Evolutionary conservation across 805 yeast species (phyloP).

Genomic region (Suhomyces sp.): DNA sequence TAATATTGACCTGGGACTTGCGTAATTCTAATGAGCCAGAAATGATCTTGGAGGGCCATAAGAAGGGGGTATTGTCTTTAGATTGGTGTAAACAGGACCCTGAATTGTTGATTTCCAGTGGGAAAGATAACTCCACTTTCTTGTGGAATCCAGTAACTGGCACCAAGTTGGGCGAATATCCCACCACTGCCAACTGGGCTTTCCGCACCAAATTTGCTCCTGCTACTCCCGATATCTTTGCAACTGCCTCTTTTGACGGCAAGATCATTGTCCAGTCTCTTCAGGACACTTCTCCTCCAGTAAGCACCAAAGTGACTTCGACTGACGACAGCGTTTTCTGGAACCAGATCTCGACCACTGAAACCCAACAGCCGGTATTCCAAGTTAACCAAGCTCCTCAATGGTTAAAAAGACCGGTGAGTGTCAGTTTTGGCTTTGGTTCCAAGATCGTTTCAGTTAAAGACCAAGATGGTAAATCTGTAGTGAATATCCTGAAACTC

Average conservation of each 20-base stretch:
- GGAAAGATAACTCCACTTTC: conserved; percentile 82
- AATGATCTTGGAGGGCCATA: conserved; percentile 69
- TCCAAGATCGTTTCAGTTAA: conserved; percentile 71
- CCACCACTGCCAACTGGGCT: conserved; percentile 91
- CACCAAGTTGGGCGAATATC: conserved; percentile 75
- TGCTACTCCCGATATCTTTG: conserved; percentile 81
- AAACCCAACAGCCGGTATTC: conserved; percentile 70
- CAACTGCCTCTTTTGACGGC: conserved; percentile 85
- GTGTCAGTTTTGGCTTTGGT: conserved; percentile 90
- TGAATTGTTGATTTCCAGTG: conserved; percentile 77
- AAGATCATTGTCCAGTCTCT: conserved; percentile 76
- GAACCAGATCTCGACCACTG: conserved; percentile 69
- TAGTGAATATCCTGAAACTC: conserved; percentile 44
- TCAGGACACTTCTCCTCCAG: conserved; percentile 77
- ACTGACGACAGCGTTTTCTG: conserved; percentile 77
- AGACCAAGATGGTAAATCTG: conserved; percentile 39
- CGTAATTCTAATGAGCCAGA: conserved; percentile 94
- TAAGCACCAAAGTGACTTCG: conserved; percentile 39
- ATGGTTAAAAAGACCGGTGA: conserved; percentile 76
- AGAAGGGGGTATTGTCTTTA: conserved; percentile 80
- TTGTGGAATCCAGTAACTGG: conserved; percentile 89
- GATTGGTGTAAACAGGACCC: conserved; percentile 93
- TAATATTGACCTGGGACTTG: conserved; percentile 88
- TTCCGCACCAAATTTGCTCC: conserved; percentile 90
- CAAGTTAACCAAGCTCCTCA: conserved; percentile 77